phyloP scores from a whole-genome alignment of 106 monocot species.

The Dactylorhiza incarnata region DNA sequence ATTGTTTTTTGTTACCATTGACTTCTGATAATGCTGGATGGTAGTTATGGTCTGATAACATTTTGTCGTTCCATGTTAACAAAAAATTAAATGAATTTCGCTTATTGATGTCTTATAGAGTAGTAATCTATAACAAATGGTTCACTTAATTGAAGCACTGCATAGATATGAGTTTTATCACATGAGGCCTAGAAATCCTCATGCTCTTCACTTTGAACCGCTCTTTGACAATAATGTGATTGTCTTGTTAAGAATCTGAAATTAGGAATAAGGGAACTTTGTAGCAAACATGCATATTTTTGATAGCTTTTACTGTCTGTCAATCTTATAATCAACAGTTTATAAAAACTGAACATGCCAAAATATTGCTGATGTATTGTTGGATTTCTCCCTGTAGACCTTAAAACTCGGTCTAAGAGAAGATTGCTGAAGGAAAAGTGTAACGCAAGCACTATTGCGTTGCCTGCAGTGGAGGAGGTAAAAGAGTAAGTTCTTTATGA shows the following conservation, averaged over 20 bases:
- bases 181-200: neutral
- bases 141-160: neutral
- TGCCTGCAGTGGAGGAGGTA: constrained; percentile 22
- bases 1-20: neutral
- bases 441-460: constrained; percentile 18
- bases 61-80: neutral
- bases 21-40: neutral
- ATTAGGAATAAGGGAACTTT: neutral
- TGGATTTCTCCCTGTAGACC: neutral
- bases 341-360: neutral
- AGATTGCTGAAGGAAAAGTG: constrained; percentile 8
- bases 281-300: neutral
- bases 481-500: constrained; percentile 24
- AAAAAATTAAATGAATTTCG: neutral
- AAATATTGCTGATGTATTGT: neutral
- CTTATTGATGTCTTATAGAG: neutral
- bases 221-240: too few relatives aligned
- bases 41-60: neutral
- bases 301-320: neutral
- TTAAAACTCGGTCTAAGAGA: constrained; percentile 8
- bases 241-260: neutral
- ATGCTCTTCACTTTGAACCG: neutral
- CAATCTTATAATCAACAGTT: neutral
- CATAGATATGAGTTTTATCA: neutral
- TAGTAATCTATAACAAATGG: neutral